Evolutionary conservation across 1,284 basidiomycete genomes (phyloP), one percentile per base, ranked within the genome.

Genomic region (Cerrena zonata): DNA sequence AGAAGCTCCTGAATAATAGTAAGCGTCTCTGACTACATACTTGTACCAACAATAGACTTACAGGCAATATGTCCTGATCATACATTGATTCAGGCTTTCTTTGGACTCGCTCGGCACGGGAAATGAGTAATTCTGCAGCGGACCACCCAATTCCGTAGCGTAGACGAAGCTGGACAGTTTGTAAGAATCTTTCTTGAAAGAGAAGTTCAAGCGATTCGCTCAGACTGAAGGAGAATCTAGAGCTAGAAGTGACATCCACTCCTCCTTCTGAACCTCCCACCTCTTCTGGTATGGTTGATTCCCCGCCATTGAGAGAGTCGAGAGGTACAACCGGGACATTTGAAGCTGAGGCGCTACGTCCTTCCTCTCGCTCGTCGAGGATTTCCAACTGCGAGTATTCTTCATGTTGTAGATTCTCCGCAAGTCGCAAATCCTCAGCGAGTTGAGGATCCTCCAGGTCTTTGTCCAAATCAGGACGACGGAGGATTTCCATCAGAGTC

Each of bases 121-220:
- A 63, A 30, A 71, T 62, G 25, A 84, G 65, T n/a, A 71, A 50
- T 56, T 85, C 82, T 4, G 82, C 82, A 11, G 78, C 80, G 5
- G 80, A 79, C 82, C 82, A 85, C 27, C 79, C 79, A 4, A 85
- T 63, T 1, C 66, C 66, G 56, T 78, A 80, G 56, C 68, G 68
- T 36, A 73, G 58, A 46, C 82, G 67, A 5, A 80, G 58, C 50
- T 74, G 73, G 10, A 84, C 63, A n/a, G 83, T 58, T 40, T 69
- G 73, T 36, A 81, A 56, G 48, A 84, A 74, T 4, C 71, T 65
- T 42, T 76, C 69, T 48, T 84, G 75, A 53, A 84, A 65, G 37
- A 84, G 60, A 3, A 74, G 70, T 60, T 84, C 81, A 5, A 85
- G 61, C 2, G 81, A 79, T 46, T 69, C 70, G 61, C 78, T 82